Conservation (phyloP, 2,329 filamentous ascomycete species). For the Paraphoma sp. region DNA sequence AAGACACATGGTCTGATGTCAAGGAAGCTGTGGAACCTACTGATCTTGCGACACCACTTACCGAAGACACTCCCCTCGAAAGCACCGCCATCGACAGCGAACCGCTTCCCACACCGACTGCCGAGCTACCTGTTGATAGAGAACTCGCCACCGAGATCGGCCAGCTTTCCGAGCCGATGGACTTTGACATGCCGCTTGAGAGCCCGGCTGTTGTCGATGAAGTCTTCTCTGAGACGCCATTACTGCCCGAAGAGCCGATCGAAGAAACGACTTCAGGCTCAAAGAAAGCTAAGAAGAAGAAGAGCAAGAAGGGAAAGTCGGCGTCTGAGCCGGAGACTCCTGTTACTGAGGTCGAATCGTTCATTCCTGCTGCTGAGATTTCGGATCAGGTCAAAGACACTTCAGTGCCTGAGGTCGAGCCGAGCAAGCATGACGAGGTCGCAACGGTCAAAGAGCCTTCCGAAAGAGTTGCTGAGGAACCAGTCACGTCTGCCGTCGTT, state of each 20-base stretch:
- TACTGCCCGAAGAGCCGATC: background rate
- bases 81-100: background rate
- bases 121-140: conserved; percentile 60
- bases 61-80: background rate
- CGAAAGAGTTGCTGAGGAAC: background rate
- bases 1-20: background rate
- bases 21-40: background rate
- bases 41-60: background rate
- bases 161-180: conserved; percentile 18
- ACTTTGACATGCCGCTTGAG: conserved; percentile 6
- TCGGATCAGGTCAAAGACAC: background rate
- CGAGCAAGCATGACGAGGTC: no score
- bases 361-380: background rate
- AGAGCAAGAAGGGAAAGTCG: conserved; percentile 30
- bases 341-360: conserved; percentile 11
- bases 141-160: conserved; percentile 57
- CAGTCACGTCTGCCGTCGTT: background rate
- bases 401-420: background rate
- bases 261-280: conserved; percentile 10
- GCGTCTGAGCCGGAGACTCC: conserved; percentile 26
- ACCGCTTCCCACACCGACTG: background rate
- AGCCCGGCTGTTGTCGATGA: background rate
- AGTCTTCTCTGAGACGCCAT: conserved; percentile 2
- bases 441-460: no score
- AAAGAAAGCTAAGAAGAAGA: conserved; percentile 40